Evolutionary conservation across 1,139 yeast genomes (phyloP).

Genomic region (Yamadazyma kanchanaburiensis): DNA sequence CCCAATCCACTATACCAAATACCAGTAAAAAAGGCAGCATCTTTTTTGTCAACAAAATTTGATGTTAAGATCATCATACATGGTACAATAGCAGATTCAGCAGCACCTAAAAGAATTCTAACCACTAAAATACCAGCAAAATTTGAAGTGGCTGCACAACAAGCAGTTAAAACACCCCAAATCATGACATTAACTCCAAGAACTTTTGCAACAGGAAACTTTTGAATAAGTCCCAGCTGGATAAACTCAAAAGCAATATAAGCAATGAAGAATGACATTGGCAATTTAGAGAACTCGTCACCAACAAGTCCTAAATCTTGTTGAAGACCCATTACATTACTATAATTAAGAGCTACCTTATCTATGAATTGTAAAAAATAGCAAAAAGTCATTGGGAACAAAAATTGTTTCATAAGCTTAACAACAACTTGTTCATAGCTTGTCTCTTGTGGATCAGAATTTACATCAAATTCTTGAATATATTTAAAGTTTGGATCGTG

Average conservation of each 20-base stretch:
- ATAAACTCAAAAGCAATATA: slow-evolving; percentile 46
- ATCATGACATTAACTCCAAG: slow-evolving; percentile 30
- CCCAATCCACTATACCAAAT: slow-evolving; percentile 41
- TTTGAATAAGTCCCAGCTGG: slow-evolving; percentile 31
- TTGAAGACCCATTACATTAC: slow-evolving; percentile 49
- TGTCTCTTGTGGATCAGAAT: slow-evolving; percentile 12
- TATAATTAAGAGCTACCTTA: slow-evolving; percentile 40
- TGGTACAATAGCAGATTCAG: slow-evolving; percentile 43
- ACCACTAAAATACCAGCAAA: slow-evolving; percentile 33
- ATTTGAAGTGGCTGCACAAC: slow-evolving; percentile 25
- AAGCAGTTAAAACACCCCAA: slow-evolving; percentile 41
- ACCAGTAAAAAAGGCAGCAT: slow-evolving; percentile 33
- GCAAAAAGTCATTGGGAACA: slow-evolving; percentile 26
- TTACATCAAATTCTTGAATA: slow-evolving; percentile 13
- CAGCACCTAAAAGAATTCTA: slow-evolving; percentile 32
- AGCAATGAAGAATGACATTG: slow-evolving; percentile 42
- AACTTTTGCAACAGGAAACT: slow-evolving; percentile 35
- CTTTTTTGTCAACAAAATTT: slow-evolving; percentile 38
- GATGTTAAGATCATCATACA: slow-evolving; percentile 39
- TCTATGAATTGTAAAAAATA: slow-evolving; percentile 45
- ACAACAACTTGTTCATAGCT: slow-evolving; percentile 11
- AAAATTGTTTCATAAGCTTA: slow-evolving; percentile 43
- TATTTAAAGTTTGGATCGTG: slow-evolving; percentile 14
- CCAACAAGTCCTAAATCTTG: slow-evolving; percentile 20
- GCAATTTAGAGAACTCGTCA: slow-evolving; percentile 37